Base-by-base conservation (phyloP, 2,329 filamentous ascomycete species). In the Aspergillus arachidicola region DNA sequence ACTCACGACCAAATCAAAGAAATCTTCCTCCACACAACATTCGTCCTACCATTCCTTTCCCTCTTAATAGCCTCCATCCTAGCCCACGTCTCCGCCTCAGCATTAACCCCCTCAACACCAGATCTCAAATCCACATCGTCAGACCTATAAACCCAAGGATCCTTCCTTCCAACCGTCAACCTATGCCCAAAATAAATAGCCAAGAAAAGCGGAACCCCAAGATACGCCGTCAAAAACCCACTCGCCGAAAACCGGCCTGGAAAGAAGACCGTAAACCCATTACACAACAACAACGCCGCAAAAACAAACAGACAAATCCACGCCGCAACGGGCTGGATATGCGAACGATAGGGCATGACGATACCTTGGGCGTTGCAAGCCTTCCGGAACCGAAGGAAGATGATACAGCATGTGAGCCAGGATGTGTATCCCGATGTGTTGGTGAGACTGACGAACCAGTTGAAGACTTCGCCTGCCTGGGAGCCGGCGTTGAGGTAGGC, bases 251-350 rank as follows among this genome's bases (percentile, higher is more conserved):
- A 73, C 16, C 68, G 57, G 0, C 66, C 67, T 4, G 68, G 66
- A 23, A 72, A 66, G 23, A 74, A 74, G 0, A 67, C 70, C 6
- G 87, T 83, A 74, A 91, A 92, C 1, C 89, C 90, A 66, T 90
- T 90, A 60, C 90, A 88, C 5, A 92, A 75, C 9, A 85, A 87
- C 3, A 92, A 78, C 19, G 91, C 72, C 4, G 76, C 69, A 46
- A 91, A 83, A n/a, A 88, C 69, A 23, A 83, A 69, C 2, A 91
- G 82, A 7, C 83, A 80, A 38, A 82, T 75, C 75, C 83, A 92
- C 0, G 88, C 83, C 1, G 84, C 84, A 71, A 88, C 91, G 0
- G 89, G 85, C 68, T 86, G 84, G 4, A 85, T 87, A 16, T 90
- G 81, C 19, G 88, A 36, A 1, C 28, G 77, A 73, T 85, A 84